A percentile compares a stretch with the other conserved stretches of the same genome.
Evolutionary conservation across 306 rosid genomes (phyloP).

Genomic region (Vicia faba): DNA sequence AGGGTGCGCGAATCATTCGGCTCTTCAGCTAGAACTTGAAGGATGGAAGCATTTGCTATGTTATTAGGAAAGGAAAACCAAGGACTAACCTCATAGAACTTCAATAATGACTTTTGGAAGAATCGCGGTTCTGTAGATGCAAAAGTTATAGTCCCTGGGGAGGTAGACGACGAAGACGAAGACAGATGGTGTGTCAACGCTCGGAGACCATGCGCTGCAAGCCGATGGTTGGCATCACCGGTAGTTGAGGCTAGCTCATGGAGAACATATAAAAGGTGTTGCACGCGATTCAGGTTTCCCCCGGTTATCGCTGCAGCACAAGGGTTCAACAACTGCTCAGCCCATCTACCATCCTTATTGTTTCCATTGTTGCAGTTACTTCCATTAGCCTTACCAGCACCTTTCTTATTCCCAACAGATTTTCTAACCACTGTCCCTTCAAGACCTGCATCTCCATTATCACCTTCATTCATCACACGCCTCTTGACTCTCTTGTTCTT

Average conservation of each 20-base stretch:
- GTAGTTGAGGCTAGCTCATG: conserved; percentile 75
- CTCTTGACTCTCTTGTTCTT: conserved; percentile 47
- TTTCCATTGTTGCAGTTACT: conserved; percentile 60
- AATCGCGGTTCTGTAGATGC: conserved; percentile 67
- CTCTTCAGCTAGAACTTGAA: conserved; percentile 69
- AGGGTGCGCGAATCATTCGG: conserved; percentile 44
- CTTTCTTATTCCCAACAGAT: conserved; percentile 58
- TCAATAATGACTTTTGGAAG: conserved; percentile 70
- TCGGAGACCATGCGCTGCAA: conserved; percentile 71
- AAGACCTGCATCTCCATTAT: conserved; percentile 41
- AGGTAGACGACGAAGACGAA: conserved; percentile 45
- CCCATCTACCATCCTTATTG: conserved; percentile 93
- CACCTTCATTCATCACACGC: conserved; percentile 36
- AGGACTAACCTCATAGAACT: conserved; percentile 87
- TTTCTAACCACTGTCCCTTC: conserved; percentile 49
- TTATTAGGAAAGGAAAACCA: conserved; percentile 90
- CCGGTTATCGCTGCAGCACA: conserved; percentile 68
- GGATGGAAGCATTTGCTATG: conserved; percentile 80
- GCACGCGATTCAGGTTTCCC: conserved; percentile 68
- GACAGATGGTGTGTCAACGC: conserved; percentile 63
- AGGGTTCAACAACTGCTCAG: conserved; percentile 88
- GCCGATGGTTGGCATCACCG: conserved; percentile 87
- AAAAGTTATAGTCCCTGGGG: conserved; percentile 48
- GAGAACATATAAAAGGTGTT: conserved; percentile 80
- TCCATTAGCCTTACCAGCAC: conserved; percentile 51